Evolutionary conservation across 2,329 filamentous ascomycete species (phyloP), one percentile per base, ranked within the genome.

Genomic region (Piedraia hortae): DNA sequence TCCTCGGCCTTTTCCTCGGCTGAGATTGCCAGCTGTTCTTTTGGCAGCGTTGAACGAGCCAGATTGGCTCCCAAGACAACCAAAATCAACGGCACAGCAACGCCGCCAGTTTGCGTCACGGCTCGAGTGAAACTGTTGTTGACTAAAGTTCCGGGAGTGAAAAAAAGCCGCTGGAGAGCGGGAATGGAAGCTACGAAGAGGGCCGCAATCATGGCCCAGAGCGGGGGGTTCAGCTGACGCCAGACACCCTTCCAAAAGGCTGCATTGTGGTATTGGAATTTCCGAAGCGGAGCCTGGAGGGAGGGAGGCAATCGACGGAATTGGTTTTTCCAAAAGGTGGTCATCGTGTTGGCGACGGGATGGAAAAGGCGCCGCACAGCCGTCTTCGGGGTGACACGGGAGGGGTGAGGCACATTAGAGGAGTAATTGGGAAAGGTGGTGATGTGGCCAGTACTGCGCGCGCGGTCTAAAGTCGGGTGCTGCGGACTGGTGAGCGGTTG

Each of bases 171-270:
- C 43, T 97, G 82, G 5, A 97, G 58, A 1, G 53, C 40, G 0
- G 85, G 85, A 4, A 91, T 62, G 1, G 78, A 89, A 3, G 85
- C 85, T 4, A 97, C 73, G 22, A 90, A 49, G 20, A 93, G 68
- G n/a, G 85, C 75, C 17, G 67, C 53, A 15, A 93, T 52, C 85
- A 97, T 93, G 14, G 85, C 80, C 78, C 80, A 93, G 12, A 97
- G 64, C 1, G 85, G 85, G 18, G 85, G 82, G 46, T 93, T 93
- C 82, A 97, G 93, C 44, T 91, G 90, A 21, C 73, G 71, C 72
- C 73, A 85, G 7, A 80, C 42, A 23, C 78, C 78, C 21, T 47
- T 48, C 33, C 61, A 46, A 34, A 74, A 68, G 29, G 43, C 59
- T 44, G 34, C 34, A 14, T 49, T 23, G 18, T 43, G 46, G 14